Conservation (phyloP, 495 filamentous ascomycete species). For the Penicillium salamii region DNA sequence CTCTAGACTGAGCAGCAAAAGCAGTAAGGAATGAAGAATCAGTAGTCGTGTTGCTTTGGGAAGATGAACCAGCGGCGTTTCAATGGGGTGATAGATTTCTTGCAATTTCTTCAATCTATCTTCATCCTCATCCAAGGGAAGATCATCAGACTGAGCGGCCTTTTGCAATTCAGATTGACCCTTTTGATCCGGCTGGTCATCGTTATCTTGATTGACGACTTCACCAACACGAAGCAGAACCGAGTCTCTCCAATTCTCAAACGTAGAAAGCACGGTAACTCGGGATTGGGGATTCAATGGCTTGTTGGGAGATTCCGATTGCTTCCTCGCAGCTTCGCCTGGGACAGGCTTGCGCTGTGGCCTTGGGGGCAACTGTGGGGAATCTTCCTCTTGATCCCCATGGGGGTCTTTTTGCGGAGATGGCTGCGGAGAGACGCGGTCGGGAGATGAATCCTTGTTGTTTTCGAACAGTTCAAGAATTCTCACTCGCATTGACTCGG, state of each 20-base stretch:
- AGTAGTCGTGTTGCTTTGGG: conserved; percentile 42
- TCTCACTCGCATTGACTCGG: conserved; percentile 42
- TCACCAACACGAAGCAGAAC: conserved; percentile 63
- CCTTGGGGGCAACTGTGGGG: conserved; percentile 14
- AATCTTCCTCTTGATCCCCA: conserved; percentile 9
- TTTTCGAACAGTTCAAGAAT: conserved; percentile 42
- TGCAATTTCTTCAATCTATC: conserved; percentile 32
- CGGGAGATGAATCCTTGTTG: conserved; percentile 16
- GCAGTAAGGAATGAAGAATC: conserved; percentile 61
- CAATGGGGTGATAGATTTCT: conserved; percentile 44
- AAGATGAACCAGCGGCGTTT: conserved; percentile 41
- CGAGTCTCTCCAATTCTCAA: conserved; percentile 62
- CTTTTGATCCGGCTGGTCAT: conserved; percentile 24
- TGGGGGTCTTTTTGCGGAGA: not conserved
- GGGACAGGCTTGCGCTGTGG: conserved; percentile 7
- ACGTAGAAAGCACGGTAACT: conserved; percentile 46
- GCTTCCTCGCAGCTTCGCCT: conserved; percentile 4
- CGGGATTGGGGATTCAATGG: conserved; percentile 23
- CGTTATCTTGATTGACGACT: conserved; percentile 58
- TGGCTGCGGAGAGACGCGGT: not conserved
- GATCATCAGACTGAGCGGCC: conserved; percentile 16
- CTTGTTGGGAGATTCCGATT: not conserved
- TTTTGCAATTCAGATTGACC: conserved; percentile 9
- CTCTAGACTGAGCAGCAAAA: conserved; percentile 77
- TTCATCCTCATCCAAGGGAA: conserved; percentile 25